phyloP scores from a whole-genome alignment of 176 grass and related monocot genomes.

The Puya raimondii region DNA sequence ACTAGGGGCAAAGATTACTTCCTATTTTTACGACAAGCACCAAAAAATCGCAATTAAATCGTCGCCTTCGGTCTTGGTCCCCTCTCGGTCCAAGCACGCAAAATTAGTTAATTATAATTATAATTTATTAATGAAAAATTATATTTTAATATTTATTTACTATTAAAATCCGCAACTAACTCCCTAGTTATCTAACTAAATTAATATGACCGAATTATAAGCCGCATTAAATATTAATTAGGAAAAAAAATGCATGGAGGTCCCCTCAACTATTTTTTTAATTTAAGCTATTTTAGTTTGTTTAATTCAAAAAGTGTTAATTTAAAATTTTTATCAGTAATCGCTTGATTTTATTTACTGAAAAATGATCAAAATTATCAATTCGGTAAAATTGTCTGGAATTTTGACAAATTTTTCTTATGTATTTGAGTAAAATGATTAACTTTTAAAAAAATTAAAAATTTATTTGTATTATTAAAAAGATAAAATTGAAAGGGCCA shows the following conservation, averaged over 20 bases:
- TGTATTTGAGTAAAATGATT: too few species aligned
- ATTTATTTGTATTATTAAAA: too few species aligned
- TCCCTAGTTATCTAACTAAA: slow-evolving; percentile 17
- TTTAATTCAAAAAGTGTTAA: too few species aligned
- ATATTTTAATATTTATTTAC: not conserved
- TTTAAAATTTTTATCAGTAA: too few species aligned
- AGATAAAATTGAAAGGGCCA: too few species aligned
- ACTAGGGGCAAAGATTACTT: too few species aligned
- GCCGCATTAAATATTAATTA: slow-evolving; percentile 4
- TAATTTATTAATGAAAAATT: not conserved
- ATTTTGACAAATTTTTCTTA: too few species aligned
- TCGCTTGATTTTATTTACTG: not conserved
- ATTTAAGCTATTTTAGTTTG: not conserved
- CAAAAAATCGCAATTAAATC: too few species aligned
- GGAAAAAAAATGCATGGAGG: not conserved
- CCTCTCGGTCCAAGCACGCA: slow-evolving; percentile 16
- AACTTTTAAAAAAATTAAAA: too few species aligned
- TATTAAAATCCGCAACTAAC: slow-evolving; percentile 18
- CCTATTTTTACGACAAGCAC: too few species aligned
- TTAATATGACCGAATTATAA: slow-evolving; percentile 13
- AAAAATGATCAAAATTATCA: not conserved
- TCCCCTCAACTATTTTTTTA: not conserved
- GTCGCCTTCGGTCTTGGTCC: too few species aligned
- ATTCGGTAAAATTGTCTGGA: too few species aligned
- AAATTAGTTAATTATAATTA: slow-evolving; percentile 16